Evolutionary conservation across 2,329 filamentous ascomycete genomes (phyloP).

Genomic region (Xylariaceae sp.): DNA sequence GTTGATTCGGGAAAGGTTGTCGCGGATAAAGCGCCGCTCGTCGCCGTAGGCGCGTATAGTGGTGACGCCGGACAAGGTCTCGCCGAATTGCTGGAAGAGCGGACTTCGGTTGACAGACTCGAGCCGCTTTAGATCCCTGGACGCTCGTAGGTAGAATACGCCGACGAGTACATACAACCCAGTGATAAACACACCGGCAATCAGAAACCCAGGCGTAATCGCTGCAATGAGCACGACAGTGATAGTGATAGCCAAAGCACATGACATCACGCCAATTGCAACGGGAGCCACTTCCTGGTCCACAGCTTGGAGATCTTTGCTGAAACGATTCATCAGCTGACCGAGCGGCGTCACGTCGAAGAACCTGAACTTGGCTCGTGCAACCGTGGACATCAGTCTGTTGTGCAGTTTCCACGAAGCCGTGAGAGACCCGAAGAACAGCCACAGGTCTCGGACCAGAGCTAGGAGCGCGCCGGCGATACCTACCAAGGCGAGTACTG

Average conservation of each 20-base stretch:
- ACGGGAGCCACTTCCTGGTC: conserved; percentile 94
- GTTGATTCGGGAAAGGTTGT: conserved; percentile 84
- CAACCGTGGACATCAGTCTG: conserved; percentile 67
- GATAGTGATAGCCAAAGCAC: conserved; percentile 61
- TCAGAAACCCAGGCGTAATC: conserved; percentile 85
- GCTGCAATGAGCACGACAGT: conserved; percentile 80
- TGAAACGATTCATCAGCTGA: conserved; percentile 97
- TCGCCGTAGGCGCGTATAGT: conserved; percentile 96
- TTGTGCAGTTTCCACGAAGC: conserved; percentile 82
- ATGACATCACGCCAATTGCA: conserved; percentile 69
- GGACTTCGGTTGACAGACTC: conserved; percentile 93
- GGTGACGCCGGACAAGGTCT: conserved; percentile 88
- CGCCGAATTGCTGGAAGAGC: conserved; percentile 94
- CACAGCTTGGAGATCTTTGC: conserved; percentile 89
- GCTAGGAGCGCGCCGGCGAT: conserved; percentile 72
- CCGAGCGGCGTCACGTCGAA: conserved; percentile 94
- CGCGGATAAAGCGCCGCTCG: conserved; percentile 83
- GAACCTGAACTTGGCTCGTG: conserved; percentile 91
- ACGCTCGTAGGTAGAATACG: conserved; percentile 81
- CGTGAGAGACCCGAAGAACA: conserved; percentile 86
- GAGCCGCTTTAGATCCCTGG: conserved; percentile 89
- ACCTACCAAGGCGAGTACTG: conserved; percentile 74
- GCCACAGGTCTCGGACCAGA: conserved; percentile 72
- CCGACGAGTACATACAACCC: conserved; percentile 76
- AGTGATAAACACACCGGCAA: conserved; percentile 80